Base-by-base conservation (phyloP, 1,284 basidiomycete genomes). In the Marasmius sp. region DNA sequence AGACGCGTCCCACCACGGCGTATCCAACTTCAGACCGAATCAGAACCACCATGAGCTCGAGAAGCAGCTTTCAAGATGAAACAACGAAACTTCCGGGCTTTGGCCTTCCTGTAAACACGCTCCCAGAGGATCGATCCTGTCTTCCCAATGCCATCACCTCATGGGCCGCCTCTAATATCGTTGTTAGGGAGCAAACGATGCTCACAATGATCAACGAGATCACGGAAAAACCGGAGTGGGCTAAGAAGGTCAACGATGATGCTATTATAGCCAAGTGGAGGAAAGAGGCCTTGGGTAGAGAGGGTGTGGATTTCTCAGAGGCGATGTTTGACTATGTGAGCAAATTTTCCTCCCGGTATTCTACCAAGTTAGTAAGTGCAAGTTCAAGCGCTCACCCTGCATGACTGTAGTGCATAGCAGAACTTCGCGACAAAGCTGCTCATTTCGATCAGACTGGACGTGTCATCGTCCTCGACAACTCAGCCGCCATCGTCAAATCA, bases 401-500 rank as follows among this genome's bases (percentile, higher is more conserved):
- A 14, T 8, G 5, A 2, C 16, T 14, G n/a, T n/a, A 47, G 45
- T 47, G 45, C 20, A 47, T 47, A 8, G n/a, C 16, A n/a, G 45
- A 47, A 47, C 20, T 47, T 18, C 16, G 45, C 16, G 45, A 47
- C 45, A 47, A 47, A n/a, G 45, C 45, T 20, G 8, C 11, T 8
- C 45, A 14, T 47, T 47, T 47, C 20, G 16, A 4, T 6, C 16
- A 47, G 45, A 47, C 45, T 47, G 45, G 45, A 8, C 45, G 16
- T n/a, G 16, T 47, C 20, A 18, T 20, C 20, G 45, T 47, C 45
- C 45, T 47, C 16, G 45, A 47, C 45, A 47, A 16, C 20, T 16
- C 16, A 47, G 45, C 45, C 16, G 45, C 6, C 45, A n/a, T 47
- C 16, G 45, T 47, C 45, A 47, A 47, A 47, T 70, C 71, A 4